Percentiles rank a stretch among this genome's conserved stretches.
Conservation (phyloP, 2,329 filamentous ascomycete species). For the Colletotrichum tabaci region DNA sequence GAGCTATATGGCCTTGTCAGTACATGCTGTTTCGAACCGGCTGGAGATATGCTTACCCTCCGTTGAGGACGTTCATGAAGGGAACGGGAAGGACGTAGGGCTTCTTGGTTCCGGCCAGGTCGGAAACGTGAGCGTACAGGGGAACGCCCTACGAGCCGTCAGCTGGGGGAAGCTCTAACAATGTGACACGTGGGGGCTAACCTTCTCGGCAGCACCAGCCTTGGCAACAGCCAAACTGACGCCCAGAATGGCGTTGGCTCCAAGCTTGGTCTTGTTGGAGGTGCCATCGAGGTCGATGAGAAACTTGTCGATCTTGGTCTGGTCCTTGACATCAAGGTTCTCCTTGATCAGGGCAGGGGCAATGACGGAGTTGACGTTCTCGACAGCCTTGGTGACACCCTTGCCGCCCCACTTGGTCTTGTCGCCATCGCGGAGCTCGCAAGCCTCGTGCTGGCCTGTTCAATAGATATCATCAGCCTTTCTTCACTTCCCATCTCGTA, state of each 20-base stretch:
- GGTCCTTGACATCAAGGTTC: conserved; percentile 88
- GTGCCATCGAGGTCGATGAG: conserved; percentile 89
- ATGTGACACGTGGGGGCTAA: conserved; percentile 47
- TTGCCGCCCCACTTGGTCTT: conserved; percentile 90
- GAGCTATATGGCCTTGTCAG: conserved; percentile 67
- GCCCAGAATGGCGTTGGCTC: conserved; percentile 91
- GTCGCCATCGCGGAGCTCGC: conserved; percentile 92
- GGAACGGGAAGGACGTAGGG: conserved; percentile 91
- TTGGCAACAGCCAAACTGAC: conserved; percentile 89
- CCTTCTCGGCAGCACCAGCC: conserved; percentile 90
- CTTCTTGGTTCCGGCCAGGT: conserved; percentile 91
- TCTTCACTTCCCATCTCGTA: conserved; percentile 45
- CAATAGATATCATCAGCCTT: conserved; percentile 47
- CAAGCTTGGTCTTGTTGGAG: conserved; percentile 88
- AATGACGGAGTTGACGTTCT: conserved; percentile 88
- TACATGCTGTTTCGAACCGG: not conserved
- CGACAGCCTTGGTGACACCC: conserved; percentile 88
- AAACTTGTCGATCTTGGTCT: conserved; percentile 87
- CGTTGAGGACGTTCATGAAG: conserved; percentile 95
- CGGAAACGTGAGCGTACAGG: conserved; percentile 89
- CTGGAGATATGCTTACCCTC: conserved; percentile 61
- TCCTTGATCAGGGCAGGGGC: conserved; percentile 87
- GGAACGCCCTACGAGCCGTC: conserved; percentile 73
- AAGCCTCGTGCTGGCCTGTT: conserved; percentile 88
- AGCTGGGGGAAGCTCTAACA: conserved; percentile 8